Percentiles rank a stretch among this genome's conserved stretches.
phyloP scores from a whole-genome alignment of 148 eudicot genomes.

The Drosera capensis region DNA sequence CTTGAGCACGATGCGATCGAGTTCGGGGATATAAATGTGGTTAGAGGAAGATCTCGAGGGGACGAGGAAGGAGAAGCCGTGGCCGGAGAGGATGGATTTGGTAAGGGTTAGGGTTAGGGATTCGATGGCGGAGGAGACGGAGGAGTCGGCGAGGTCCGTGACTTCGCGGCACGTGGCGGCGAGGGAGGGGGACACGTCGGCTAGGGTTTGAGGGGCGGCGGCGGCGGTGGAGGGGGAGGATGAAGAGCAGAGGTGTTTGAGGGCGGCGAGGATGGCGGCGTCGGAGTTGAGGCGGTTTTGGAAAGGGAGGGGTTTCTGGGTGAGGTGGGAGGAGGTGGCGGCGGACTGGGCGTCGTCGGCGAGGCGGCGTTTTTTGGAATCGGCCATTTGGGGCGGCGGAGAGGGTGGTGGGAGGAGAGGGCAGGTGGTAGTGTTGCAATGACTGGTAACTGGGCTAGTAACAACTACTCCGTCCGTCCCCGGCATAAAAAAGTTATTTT shows the following conservation, averaged over 20 bases:
- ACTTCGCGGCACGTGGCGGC: constrained; percentile 78
- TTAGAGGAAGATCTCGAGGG: constrained; percentile 80
- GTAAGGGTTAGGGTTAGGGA: constrained; percentile 45
- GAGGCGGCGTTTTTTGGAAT: constrained; percentile 60
- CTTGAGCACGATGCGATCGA: constrained; percentile 79
- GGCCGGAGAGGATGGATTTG: constrained; percentile 57
- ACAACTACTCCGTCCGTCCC: too few species aligned
- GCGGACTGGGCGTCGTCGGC: constrained; percentile 26
- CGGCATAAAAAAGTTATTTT: too few species aligned
- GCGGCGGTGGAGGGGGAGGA: constrained; percentile 22
- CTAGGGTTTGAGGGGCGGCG: constrained; percentile 32
- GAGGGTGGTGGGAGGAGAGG: neutral
- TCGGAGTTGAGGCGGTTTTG: constrained; percentile 57
- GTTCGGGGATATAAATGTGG: constrained; percentile 83
- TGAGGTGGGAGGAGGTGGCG: constrained; percentile 10
- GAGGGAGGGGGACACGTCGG: constrained; percentile 43
- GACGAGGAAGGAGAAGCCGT: constrained; percentile 66
- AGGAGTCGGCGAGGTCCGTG: constrained; percentile 67
- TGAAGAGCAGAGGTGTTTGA: constrained; percentile 16
- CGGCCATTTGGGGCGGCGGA: constrained; percentile 32
- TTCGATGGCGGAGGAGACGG: constrained; percentile 71
- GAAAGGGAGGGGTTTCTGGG: constrained; percentile 31
- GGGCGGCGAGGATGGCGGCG: constrained; percentile 32
- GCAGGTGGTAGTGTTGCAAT: too few species aligned
- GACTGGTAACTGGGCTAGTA: too few species aligned